Base-by-base conservation (phyloP, 495 filamentous ascomycete species). In the Saxophila tyrrhenica region DNA sequence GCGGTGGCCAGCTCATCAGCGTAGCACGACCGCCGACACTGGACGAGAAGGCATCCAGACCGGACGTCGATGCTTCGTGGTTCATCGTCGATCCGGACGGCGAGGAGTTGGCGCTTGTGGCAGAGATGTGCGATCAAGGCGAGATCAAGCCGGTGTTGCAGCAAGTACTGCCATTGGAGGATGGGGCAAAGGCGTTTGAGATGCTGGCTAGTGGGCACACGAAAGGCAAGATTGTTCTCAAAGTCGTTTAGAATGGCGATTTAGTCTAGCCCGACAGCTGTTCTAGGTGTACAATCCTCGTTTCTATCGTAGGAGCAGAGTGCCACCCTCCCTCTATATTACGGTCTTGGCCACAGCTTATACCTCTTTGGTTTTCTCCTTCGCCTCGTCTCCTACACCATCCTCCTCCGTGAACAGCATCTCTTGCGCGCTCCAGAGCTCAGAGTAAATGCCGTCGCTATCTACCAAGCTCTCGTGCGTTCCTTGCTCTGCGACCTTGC, bases 401-500 rank as follows among this genome's bases (percentile, higher is more conserved):
- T 48, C 60, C 17, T 63, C 51, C 48, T 63, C 61, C 13, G 17
- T 25, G 22, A 63, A 63, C 46, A 61, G 22, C 58, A 57, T 63
- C 48, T 63, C 61, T 51, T 63, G 61, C 39, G 57, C 83, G 69
- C 85, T 87, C 92, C 92, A 98, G 32, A 97, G 70, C 64, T 94
- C 82, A 8, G 85, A 79, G 70, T 98, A 98, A 9, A 95, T 73
- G 3, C 94, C 92, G 2, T 78, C 78, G 16, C 69, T 73, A 54
- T 91, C 84, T 55, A 98, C 79, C 50, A 98, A 69, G 66, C 94
- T 77, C 32, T 80, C 76, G 65, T 98, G 92, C 13, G 86, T 94
- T 0, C 94, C 92, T 35, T 74, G 78, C 69, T 98, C 92, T 23
- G 82, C 87, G 39, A 96, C 88, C 11, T 74, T 69, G 0, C 92